Conservation (phyloP, 345 rosid species). For the Aurinia saxatilis region DNA sequence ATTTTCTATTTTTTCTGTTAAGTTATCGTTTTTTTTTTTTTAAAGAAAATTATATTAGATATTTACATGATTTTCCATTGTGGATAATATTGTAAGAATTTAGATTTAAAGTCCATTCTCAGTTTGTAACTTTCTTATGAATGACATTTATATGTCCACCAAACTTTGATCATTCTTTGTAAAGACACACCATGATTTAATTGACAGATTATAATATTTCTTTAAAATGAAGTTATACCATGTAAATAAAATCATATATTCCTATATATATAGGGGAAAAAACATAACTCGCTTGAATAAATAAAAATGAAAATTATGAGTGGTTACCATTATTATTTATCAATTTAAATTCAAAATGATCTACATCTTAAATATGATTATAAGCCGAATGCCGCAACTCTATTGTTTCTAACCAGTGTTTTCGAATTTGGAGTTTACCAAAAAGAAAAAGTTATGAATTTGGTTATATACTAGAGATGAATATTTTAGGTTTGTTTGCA, state of each 20-base stretch:
- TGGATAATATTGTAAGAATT: constrained; percentile 3
- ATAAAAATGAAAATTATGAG: not conserved
- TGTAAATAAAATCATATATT: too few species aligned
- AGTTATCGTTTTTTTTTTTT: not conserved
- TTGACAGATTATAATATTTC: not conserved
- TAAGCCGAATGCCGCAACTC: too few species aligned
- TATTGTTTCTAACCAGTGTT: too few species aligned
- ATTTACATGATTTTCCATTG: not conserved
- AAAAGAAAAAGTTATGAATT: too few species aligned
- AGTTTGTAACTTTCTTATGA: constrained; percentile 8
- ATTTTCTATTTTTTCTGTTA: not conserved
- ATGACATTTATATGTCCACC: constrained; percentile 20
- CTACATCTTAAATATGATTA: too few species aligned
- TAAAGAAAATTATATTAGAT: too few species aligned
- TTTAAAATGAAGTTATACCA: too few species aligned
- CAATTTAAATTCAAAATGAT: not conserved
- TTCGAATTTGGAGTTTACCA: too few species aligned
- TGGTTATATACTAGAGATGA: not conserved
- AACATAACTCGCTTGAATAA: not conserved
- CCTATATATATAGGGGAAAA: too few species aligned
- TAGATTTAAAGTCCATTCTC: constrained; percentile 6
- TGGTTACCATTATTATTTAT: not conserved
- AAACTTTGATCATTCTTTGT: constrained; percentile 24
- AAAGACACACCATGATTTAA: constrained; percentile 15
- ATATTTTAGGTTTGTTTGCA: not conserved